Evolutionary conservation across 2,329 filamentous ascomycete species (phyloP), one percentile per base, ranked within the genome.

Genomic region (Ceratocystis albifundus): DNA sequence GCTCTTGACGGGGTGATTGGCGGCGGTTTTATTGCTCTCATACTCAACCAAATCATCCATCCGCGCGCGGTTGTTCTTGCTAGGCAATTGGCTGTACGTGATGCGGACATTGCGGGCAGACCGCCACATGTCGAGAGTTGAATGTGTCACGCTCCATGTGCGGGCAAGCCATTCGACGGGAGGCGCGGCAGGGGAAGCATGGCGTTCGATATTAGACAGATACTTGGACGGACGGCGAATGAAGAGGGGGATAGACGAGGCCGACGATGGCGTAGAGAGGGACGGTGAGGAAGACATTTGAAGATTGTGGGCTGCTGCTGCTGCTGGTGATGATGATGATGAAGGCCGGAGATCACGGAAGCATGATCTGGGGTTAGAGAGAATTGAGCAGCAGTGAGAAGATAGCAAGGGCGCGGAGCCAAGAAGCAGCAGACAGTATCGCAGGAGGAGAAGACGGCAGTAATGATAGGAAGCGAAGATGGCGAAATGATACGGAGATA

Each of bases 71-170:
- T 78, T 76, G 50, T 78, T 76, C 69, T 74, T 69, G 30, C 74
- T 68, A 10, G 76, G 72, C 7, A 88, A 79, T 0, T 80, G 74
- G 8, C 76, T 82, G 79, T 95, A 95, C 44, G 84, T 88, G 74
- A 95, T 93, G 71, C 82, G 82, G 15, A 95, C 89, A 75, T 94
- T 94, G 73, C 85, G 86, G 65, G 88, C 86, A 61, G 83, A 82
- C 71, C 85, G 85, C 90, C 90, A 95, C 88, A 94, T 91, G 69
- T 82, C 77, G 10, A 91, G 83, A 4, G 87, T 89, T 3, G 85
- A 88, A 76, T 90, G 87, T 10, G 87, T 89, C 66, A 91, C 87
- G 71, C 82, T 77, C 88, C 88, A 91, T 68, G 84, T 88, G 68
- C 85, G 79, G 64, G 79, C 75, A 59, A 90, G 81, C 80, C 82